These are phyloP conservation scores for Neurospora discreta DNA, from an alignment of 495 filamentous ascomycete genomes.

Conservation along the genomic window DNA sequence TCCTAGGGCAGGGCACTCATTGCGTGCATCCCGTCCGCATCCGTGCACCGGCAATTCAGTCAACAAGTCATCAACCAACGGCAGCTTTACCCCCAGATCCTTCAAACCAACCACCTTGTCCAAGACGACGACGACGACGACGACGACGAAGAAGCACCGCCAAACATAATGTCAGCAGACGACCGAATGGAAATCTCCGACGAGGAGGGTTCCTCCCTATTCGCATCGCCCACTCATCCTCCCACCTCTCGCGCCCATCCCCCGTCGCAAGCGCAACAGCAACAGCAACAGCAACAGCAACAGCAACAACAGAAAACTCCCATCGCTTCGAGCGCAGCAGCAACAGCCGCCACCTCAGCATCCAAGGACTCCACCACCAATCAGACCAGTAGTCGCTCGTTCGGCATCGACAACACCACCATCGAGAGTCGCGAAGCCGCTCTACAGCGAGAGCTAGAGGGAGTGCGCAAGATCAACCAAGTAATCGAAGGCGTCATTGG, in stretches of 20 bases:
- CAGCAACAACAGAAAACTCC: neutral
- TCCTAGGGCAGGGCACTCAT: neutral
- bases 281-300: neutral
- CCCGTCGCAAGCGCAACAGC: neutral
- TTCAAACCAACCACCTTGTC: neutral
- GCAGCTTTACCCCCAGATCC: neutral
- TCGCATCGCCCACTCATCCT: slow-evolving; percentile 54
- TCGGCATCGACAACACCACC: slow-evolving; percentile 40
- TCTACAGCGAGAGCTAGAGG: slow-evolving; percentile 67
- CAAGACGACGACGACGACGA: neutral
- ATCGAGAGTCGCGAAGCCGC: slow-evolving; percentile 57
- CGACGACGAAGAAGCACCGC: neutral
- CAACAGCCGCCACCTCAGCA: slow-evolving; percentile 8
- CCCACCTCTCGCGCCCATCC: neutral
- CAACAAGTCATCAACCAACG: neutral
- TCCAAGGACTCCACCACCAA: slow-evolving; percentile 34
- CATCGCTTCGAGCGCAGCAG: slow-evolving; percentile 2
- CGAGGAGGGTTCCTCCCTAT: slow-evolving; percentile 54
- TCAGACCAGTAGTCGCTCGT: slow-evolving; percentile 30
- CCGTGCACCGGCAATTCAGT: neutral
- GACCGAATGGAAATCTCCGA: slow-evolving; percentile 14
- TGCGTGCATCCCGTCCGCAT: neutral
- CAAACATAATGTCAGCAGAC: slow-evolving; percentile 14
- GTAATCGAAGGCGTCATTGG: slow-evolving; percentile 75
- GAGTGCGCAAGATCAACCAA: slow-evolving; percentile 72